Conservation (phyloP, 441 rosid genomes). For the Erysimum cheiri region DNA sequence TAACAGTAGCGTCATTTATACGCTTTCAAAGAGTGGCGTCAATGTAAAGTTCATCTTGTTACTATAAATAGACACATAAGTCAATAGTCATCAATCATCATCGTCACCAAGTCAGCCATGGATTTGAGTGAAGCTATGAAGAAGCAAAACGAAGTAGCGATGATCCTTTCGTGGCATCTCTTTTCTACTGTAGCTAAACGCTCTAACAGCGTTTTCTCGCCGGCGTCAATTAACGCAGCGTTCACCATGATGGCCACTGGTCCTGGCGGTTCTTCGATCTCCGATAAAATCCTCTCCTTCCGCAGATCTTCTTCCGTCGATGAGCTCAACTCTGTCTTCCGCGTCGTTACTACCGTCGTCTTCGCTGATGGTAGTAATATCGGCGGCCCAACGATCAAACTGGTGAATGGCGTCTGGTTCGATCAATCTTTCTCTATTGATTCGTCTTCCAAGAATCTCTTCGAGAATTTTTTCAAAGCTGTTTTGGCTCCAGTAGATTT, state of each 20-base stretch:
- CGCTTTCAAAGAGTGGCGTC: not conserved
- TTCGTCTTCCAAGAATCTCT: not conserved
- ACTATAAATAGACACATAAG: not conserved
- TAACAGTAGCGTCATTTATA: not conserved
- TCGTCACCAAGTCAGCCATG: not conserved
- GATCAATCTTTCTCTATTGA: not conserved
- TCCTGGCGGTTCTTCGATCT: not conserved
- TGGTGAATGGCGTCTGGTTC: not conserved
- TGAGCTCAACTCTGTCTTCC: not conserved
- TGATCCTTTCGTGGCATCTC: not conserved
- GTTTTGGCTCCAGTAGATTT: slow-evolving; percentile 3
- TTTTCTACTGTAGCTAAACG: not conserved
- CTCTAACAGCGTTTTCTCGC: slow-evolving; percentile 11
- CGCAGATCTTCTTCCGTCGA: not conserved
- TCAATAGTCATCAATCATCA: not conserved
- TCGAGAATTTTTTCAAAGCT: not conserved
- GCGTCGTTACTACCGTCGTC: not conserved
- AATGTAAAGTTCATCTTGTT: not conserved
- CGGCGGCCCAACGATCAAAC: not conserved
- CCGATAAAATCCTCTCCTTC: not conserved
- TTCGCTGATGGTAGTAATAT: not conserved
- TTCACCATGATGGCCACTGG: slow-evolving; percentile 4
- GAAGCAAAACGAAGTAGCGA: slow-evolving; percentile 8
- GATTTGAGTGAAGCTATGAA: not conserved
- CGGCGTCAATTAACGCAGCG: not conserved